Percentiles rank a stretch among this genome's conserved stretches.
These are phyloP conservation scores for Nothophoma quercina DNA, from an alignment of 2,329 filamentous ascomycete genomes.

Conservation along the genomic window DNA sequence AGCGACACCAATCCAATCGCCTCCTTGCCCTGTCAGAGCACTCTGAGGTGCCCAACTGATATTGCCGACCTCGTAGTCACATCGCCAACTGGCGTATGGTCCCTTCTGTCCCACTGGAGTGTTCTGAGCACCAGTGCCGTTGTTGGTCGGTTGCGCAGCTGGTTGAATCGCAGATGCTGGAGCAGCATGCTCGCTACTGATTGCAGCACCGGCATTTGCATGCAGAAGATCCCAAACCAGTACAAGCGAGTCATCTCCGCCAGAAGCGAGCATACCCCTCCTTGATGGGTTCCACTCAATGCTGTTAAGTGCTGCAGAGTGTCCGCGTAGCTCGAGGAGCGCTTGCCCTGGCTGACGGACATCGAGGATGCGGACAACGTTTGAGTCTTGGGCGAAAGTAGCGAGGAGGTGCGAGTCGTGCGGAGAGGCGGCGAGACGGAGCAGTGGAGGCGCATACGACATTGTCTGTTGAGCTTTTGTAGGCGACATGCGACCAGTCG, in stretches of 20 bases:
- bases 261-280: constrained; percentile 87
- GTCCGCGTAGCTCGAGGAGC: constrained; percentile 88
- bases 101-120: constrained; percentile 63
- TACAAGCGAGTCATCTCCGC: constrained; percentile 89
- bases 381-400: constrained; percentile 95
- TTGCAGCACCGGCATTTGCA: constrained; percentile 61
- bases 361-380: constrained; percentile 91
- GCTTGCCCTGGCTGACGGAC: constrained; percentile 96
- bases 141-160: constrained; percentile 37
- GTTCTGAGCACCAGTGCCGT: constrained; percentile 33
- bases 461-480: constrained; percentile 80
- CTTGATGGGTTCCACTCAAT: constrained; percentile 94
- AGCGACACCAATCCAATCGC: constrained; percentile 85
- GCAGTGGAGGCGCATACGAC: constrained; percentile 68
- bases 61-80: constrained; percentile 87
- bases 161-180: constrained; percentile 34
- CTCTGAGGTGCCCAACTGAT: constrained; percentile 82
- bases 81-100: constrained; percentile 81
- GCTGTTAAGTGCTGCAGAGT: constrained; percentile 84
- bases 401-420: constrained; percentile 95
- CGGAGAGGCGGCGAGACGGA: constrained; percentile 86
- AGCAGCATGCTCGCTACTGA: constrained; percentile 51
- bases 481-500: constrained; percentile 68
- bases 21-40: constrained; percentile 70
- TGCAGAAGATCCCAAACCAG: constrained; percentile 93